These are phyloP conservation scores for Borovskyia barvae DNA, from an alignment of 208 protist genomes.

Conservation along the genomic window DNA sequence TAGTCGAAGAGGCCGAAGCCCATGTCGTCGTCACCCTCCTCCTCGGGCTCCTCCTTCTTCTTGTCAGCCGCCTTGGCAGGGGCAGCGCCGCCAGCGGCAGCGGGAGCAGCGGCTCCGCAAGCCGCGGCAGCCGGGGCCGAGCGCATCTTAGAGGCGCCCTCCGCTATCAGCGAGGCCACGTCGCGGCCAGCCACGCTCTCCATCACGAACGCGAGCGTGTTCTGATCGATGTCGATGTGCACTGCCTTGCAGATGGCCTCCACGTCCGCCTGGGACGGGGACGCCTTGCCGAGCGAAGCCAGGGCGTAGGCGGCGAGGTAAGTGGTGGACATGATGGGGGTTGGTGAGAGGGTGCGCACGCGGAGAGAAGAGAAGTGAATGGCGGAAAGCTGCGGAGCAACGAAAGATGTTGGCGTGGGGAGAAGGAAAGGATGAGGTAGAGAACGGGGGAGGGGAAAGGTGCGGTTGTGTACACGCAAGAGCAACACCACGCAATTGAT, in stretches of 20 bases:
- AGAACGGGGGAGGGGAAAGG: background rate
- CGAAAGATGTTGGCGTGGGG: conserved; percentile 7
- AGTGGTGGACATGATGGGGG: conserved; percentile 78
- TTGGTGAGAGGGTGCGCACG: background rate
- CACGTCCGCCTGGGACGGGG: conserved; percentile 76
- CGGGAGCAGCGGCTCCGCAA: conserved; percentile 27
- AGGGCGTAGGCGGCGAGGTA: conserved; percentile 93
- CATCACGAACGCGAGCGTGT: conserved; percentile 81
- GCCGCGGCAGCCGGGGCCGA: conserved; percentile 40
- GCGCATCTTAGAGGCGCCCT: conserved; percentile 83
- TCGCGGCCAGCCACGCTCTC: conserved; percentile 72
- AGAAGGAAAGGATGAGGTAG: conserved; percentile 9
- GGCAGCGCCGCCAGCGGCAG: conserved; percentile 28
- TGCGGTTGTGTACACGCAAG: background rate
- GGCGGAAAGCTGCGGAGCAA: conserved; percentile 13
- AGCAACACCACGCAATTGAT: too few species aligned
- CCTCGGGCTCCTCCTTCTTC: conserved; percentile 66
- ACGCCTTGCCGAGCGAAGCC: conserved; percentile 72
- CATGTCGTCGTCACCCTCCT: conserved; percentile 90
- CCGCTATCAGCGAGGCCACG: conserved; percentile 72
- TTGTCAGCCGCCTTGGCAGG: conserved; percentile 35
- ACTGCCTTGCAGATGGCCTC: conserved; percentile 86
- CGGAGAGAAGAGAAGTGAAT: conserved; percentile 11
- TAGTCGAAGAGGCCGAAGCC: conserved; percentile 91
- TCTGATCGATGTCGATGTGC: conserved; percentile 61